Evolutionary conservation across 164 flowering plant genomes (phyloP), one percentile per base, ranked within the genome.

Genomic region (Euptelea pleiosperma): DNA sequence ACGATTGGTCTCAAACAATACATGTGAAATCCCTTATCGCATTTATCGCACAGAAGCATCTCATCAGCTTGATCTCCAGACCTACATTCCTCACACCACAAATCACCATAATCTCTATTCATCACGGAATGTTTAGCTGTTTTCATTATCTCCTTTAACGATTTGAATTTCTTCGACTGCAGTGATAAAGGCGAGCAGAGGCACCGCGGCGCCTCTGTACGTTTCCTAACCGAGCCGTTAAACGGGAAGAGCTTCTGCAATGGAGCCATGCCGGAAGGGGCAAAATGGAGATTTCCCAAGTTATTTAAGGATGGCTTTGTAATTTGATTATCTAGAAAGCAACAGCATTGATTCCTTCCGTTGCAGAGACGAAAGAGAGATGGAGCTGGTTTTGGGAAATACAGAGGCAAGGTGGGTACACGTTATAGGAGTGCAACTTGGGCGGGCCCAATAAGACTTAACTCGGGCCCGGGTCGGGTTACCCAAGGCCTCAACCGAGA

Each of bases 11-110:
- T 61, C 18, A 81, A 50, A 50, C 94, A 86, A 34, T 52, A 49
- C 74, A 82, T 77, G 62, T 86, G 94, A 51, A 71, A 82, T 12
- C 93, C 90, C 21, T 34, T 59, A 41, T 78, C 82, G 61, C 94
- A 86, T 58, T 68, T 69, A 44, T 84, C 90, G 52, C 94, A 86
- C 7, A 84, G 65, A 3, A 86, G 68, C 54, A 84, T 70, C 80
- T 84, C 83, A 2, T 69, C 80, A 9, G 64, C 65, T 8, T 56
- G 49, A 2, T 82, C 82, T 1, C 88, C 90, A 33, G 73, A 71
- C 56, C 85, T 73, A 59, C 94, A 86, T 72, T 79, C 65, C 64
- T 73, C 79, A 68, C 94, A 86, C 26, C 31, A 34, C 15, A 63
- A 56, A 21, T 66, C 69, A 45, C 48, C 41, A 62, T 69, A 68